Conservation (phyloP, 163 green algal species). For the Chloroidium sp. region DNA sequence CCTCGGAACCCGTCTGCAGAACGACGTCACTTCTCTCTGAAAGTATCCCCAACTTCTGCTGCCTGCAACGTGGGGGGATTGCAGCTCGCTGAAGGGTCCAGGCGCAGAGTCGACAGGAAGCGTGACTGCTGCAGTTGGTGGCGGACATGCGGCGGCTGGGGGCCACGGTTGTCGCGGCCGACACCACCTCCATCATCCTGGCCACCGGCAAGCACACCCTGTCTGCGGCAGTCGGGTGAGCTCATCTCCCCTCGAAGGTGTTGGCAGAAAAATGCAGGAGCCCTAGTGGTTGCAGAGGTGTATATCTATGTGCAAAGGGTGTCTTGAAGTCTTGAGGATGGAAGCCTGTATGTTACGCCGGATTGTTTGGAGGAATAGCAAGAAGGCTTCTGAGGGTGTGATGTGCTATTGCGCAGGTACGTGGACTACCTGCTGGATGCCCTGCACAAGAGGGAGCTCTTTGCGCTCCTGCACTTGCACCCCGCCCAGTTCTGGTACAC, state of each 20-base stretch:
- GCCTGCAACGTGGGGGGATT: too few relatives aligned
- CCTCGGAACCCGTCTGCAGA: too few relatives aligned
- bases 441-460: conserved; percentile 57
- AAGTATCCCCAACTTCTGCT: too few relatives aligned
- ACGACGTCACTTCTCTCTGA: too few relatives aligned
- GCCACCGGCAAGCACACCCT: conserved; percentile 71
- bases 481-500: conserved; percentile 63
- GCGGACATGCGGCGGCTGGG: conserved; percentile 51
- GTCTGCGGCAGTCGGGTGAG: conserved; percentile 52
- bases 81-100: too few relatives aligned
- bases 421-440: conserved; percentile 72
- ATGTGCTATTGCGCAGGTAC: conserved; percentile 37
- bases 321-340: too few relatives aligned
- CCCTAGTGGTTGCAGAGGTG: too few relatives aligned
- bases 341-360: too few relatives aligned
- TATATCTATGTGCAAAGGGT: background rate
- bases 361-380: too few relatives aligned
- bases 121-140: conserved; percentile 42
- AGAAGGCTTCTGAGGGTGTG: too few relatives aligned
- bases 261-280: too few relatives aligned
- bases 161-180: conserved; percentile 58
- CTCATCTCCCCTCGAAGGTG: background rate
- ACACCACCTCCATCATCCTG: conserved; percentile 62
- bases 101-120: too few relatives aligned
- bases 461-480: conserved; percentile 64